A percentile compares a stretch with the other conserved stretches of the same genome.
phyloP scores from a whole-genome alignment of 495 filamentous ascomycete genomes.

The Pseudotulostoma volvatum region DNA sequence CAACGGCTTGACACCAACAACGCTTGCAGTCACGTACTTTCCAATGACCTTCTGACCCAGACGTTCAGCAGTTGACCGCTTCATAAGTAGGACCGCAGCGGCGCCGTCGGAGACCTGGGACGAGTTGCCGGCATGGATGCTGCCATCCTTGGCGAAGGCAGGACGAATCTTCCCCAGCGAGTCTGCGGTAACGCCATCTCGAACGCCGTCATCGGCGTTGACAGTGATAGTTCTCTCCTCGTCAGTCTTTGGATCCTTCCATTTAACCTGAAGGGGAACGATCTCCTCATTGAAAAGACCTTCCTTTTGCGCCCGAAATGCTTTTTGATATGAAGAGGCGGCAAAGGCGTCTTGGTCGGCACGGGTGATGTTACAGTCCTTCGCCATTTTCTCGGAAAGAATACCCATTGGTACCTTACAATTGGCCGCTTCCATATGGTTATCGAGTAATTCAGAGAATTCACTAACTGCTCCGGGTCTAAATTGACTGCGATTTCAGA shows the following conservation, averaged over 20 bases:
- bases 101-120: constrained; percentile 92
- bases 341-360: constrained; percentile 75
- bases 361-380: constrained; percentile 58
- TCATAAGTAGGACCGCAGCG: constrained; percentile 90
- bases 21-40: constrained; percentile 70
- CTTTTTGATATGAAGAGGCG: constrained; percentile 79
- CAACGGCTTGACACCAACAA: constrained; percentile 81
- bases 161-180: constrained; percentile 75
- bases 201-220: constrained; percentile 71
- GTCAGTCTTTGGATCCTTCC: constrained; percentile 75
- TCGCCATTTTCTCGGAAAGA: constrained; percentile 88
- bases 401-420: constrained; percentile 98
- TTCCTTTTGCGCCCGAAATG: constrained; percentile 63
- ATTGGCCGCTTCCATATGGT: constrained; percentile 67
- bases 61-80: constrained; percentile 73
- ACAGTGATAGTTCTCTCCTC: constrained; percentile 78
- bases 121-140: constrained; percentile 92
- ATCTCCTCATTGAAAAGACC: constrained; percentile 94
- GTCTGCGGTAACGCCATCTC: constrained; percentile 72
- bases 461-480: constrained; percentile 79
- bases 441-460: constrained; percentile 84
- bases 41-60: constrained; percentile 80
- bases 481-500: neutral
- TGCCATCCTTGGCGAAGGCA: constrained; percentile 81
- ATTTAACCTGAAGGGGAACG: constrained; percentile 63